phyloP scores from a whole-genome alignment of 1,139 yeast genomes.

The Scheffersomyces stambukii region DNA sequence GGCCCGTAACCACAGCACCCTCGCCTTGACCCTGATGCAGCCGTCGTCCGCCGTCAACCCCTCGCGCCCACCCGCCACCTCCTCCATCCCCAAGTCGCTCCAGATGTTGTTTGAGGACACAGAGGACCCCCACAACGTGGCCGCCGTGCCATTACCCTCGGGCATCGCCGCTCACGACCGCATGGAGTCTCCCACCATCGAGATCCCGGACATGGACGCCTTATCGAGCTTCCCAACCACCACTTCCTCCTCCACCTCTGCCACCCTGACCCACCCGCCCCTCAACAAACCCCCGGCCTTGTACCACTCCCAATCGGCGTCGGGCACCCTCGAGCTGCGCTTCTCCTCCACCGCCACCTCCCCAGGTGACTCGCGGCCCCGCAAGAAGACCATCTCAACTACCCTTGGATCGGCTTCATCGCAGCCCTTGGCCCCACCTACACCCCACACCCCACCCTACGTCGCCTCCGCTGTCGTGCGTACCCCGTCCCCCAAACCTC shows the following conservation, averaged over 20 bases:
- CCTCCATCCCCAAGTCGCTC: conserved; percentile 64
- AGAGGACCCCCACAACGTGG: conserved; percentile 12
- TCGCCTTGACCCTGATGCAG: conserved; percentile 6
- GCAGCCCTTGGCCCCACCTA: conserved; percentile 7
- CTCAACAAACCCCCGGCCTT: conserved; percentile 46
- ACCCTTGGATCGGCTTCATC: conserved; percentile 19
- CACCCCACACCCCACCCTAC: conserved; percentile 39
- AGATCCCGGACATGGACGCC: conserved; percentile 43
- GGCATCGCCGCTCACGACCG: conserved; percentile 14
- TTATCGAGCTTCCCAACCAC: conserved; percentile 20
- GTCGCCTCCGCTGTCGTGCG: conserved; percentile 14
- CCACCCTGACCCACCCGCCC: conserved; percentile 20
- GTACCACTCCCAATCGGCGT: conserved; percentile 47
- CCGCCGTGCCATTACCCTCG: conserved; percentile 7
- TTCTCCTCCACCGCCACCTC: conserved; percentile 14
- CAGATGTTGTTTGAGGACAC: conserved; percentile 62
- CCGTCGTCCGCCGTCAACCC: too few relatives aligned
- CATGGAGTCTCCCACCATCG: conserved; percentile 43
- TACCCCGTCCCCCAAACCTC: conserved; percentile 42
- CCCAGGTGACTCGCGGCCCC: conserved; percentile 19
- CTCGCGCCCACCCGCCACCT: conserved; percentile 1
- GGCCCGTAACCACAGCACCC: conserved; percentile 7
- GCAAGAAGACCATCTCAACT: conserved; percentile 41
- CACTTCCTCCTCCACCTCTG: conserved; percentile 9
- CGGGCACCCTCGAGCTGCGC: conserved; percentile 39